These are phyloP conservation scores for Aureobasidium pullulans DNA, from an alignment of 2,329 filamentous ascomycete genomes.

Conservation along the genomic window DNA sequence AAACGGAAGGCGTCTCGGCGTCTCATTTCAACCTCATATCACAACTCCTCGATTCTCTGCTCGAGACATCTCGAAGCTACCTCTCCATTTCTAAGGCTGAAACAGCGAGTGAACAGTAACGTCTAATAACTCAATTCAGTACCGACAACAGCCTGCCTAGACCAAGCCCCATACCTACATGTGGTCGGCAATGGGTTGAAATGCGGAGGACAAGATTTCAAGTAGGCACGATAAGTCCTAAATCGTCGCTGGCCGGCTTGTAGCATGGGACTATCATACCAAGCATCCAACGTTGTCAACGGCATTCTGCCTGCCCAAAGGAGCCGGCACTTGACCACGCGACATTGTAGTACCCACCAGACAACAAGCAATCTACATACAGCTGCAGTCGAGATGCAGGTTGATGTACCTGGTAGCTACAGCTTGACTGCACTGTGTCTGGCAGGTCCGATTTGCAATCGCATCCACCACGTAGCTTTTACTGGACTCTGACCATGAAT, in stretches of 20 bases:
- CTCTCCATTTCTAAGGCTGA: not conserved
- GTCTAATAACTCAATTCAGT: not conserved
- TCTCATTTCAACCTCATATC: no score
- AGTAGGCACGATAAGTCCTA: not conserved
- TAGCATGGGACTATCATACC: not conserved
- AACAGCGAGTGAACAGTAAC: not conserved
- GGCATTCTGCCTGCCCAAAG: not conserved
- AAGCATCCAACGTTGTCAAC: constrained; percentile 3
- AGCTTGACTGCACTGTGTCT: not conserved
- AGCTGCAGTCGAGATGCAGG: not conserved
- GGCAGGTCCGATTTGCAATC: no score
- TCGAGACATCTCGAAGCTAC: no score
- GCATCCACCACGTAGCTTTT: no score
- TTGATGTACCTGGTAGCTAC: not conserved
- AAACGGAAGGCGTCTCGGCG: no score
- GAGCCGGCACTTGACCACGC: not conserved
- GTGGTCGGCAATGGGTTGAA: not conserved
- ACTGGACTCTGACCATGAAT: not conserved
- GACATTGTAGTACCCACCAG: not conserved
- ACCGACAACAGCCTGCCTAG: not conserved
- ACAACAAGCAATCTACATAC: not conserved
- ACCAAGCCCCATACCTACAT: not conserved
- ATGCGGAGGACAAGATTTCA: not conserved
- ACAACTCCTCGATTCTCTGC: no score
- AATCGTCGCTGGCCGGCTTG: not conserved